Evolutionary conservation across 164 flowering plant genomes (phyloP).

Genomic region (Liriodendron chinense): DNA sequence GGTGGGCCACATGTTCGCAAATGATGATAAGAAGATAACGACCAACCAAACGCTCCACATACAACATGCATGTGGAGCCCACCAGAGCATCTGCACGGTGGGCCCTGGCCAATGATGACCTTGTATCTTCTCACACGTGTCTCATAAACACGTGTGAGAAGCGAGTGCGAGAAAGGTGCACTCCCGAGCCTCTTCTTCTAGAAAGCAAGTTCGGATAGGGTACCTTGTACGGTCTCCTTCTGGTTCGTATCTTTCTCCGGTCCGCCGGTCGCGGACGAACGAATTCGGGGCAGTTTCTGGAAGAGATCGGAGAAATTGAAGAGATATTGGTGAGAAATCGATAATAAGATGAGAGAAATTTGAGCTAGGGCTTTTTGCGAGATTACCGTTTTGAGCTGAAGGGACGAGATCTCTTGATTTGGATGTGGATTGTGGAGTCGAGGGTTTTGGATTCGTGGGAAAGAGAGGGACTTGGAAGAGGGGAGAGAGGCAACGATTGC

Average conservation of each 20-base stretch:
- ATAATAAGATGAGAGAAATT: not conserved
- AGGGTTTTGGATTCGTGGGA: not conserved
- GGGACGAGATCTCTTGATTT: not conserved
- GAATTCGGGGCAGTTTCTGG: not conserved
- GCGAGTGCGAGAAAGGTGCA: not conserved
- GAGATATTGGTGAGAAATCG: not conserved
- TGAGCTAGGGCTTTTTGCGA: not conserved
- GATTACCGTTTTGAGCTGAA: slow-evolving; percentile 2
- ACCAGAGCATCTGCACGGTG: no score
- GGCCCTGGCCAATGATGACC: no score
- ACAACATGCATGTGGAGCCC: no score
- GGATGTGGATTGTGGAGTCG: not conserved
- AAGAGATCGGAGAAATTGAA: not conserved
- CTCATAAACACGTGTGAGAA: no score
- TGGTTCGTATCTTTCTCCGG: slow-evolving; percentile 20
- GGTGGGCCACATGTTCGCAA: no score
- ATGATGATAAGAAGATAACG: no score
- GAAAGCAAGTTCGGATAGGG: no score
- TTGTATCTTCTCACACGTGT: no score
- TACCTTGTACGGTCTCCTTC: slow-evolving; percentile 25
- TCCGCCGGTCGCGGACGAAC: not conserved
- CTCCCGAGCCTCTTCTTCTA: not conserved
- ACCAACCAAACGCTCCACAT: no score
- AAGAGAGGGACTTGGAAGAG: not conserved
- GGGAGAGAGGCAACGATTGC: slow-evolving; percentile 9